Percentiles rank a stretch among this genome's conserved stretches.
Conservation (phyloP, 495 filamentous ascomycete genomes). For the Aspergillus avenaceus region DNA sequence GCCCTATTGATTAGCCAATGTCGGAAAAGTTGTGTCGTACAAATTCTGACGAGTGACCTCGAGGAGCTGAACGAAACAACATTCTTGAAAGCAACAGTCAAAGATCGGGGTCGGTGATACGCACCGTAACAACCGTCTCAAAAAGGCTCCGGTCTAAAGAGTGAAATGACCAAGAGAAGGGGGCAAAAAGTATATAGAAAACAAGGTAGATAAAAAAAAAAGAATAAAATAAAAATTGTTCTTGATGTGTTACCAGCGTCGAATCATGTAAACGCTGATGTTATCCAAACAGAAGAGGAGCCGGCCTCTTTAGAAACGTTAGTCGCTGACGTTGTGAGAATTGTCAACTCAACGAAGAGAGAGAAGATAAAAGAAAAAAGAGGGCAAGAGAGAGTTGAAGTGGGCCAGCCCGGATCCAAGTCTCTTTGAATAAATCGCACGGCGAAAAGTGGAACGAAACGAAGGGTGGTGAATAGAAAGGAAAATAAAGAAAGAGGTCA, state of each 20-base stretch:
- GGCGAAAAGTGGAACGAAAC: slow-evolving; percentile 36
- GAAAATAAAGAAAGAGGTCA: slow-evolving; percentile 16
- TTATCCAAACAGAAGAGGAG: slow-evolving; percentile 30
- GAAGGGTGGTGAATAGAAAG: slow-evolving; percentile 24
- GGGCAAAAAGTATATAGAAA: not conserved
- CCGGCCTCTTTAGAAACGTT: slow-evolving; percentile 33
- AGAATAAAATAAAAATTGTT: slow-evolving; percentile 8
- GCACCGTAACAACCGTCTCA: slow-evolving; percentile 13
- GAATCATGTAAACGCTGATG: slow-evolving; percentile 16
- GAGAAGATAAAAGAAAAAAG: slow-evolving; percentile 24
- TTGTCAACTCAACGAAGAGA: slow-evolving; percentile 24
- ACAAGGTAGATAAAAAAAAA: slow-evolving; percentile 6
- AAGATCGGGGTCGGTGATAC: slow-evolving; percentile 7
- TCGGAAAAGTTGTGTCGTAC: slow-evolving; percentile 16
- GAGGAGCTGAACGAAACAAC: not conserved
- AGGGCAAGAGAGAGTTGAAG: slow-evolving; percentile 33
- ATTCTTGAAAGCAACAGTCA: not conserved
- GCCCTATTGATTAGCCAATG: slow-evolving; percentile 5
- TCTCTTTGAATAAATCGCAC: slow-evolving; percentile 37
- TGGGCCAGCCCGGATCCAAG: slow-evolving; percentile 40
- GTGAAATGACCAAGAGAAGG: slow-evolving; percentile 1
- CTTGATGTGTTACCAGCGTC: slow-evolving; percentile 11
- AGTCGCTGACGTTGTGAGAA: slow-evolving; percentile 17
- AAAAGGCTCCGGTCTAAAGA: slow-evolving; percentile 1
- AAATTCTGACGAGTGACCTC: slow-evolving; percentile 14